These are phyloP conservation scores for Sporothrix luriei DNA, from an alignment of 2,329 filamentous ascomycete genomes.

Conservation along the genomic window DNA sequence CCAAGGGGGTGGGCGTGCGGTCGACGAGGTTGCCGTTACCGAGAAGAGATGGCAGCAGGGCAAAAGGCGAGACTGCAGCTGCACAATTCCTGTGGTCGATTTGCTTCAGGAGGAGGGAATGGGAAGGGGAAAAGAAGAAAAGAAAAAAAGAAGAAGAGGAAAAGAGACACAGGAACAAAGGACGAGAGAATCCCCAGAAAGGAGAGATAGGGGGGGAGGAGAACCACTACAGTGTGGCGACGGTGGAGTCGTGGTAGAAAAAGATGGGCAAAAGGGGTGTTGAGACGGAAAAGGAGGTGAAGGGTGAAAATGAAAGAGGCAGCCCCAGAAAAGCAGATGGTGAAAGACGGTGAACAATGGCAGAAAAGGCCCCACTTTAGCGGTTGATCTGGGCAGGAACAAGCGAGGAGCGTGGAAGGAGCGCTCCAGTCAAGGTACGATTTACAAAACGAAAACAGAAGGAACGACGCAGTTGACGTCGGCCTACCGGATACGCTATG, in stretches of 20 bases:
- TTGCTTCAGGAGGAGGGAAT: not conserved
- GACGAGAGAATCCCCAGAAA: slow-evolving; percentile 10
- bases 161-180: not conserved
- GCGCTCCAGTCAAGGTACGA: too few species aligned
- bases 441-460: not conserved
- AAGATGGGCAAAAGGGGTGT: slow-evolving; percentile 25
- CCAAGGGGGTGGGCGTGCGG: not conserved
- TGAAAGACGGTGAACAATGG: slow-evolving; percentile 26
- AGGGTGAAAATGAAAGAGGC: slow-evolving; percentile 28
- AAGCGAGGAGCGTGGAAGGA: not conserved
- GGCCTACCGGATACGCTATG: not conserved
- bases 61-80: not conserved
- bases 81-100: slow-evolving; percentile 9
- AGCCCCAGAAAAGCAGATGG: slow-evolving; percentile 17
- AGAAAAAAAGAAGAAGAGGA: not conserved
- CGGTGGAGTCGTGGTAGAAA: slow-evolving; percentile 31
- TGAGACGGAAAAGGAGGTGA: slow-evolving; percentile 30
- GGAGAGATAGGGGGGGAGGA: slow-evolving; percentile 35
- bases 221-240: slow-evolving; percentile 32
- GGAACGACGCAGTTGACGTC: not conserved
- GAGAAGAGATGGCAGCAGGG: slow-evolving; percentile 1
- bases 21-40: not conserved
- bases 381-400: not conserved
- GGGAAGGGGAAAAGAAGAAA: slow-evolving; percentile 4
- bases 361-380: slow-evolving; percentile 31